Conservation (phyloP, 148 eudicot species). For the Nyssa sinensis region DNA sequence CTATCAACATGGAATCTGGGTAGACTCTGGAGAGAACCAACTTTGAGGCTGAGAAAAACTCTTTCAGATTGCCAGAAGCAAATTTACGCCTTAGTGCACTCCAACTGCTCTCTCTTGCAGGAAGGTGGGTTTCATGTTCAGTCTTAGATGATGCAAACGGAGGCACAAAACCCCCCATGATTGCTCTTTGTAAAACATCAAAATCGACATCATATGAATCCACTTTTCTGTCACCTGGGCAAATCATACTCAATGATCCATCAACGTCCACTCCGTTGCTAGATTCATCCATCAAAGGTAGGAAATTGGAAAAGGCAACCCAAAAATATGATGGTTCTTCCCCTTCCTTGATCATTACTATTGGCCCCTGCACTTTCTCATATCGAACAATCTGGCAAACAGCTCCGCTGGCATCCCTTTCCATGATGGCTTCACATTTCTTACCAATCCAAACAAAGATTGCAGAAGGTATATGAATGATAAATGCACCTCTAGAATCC, state of each 20-base stretch:
- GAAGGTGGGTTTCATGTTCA: conserved; percentile 72
- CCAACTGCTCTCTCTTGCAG: conserved; percentile 79
- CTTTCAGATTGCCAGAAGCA: conserved; percentile 67
- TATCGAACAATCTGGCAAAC: conserved; percentile 72
- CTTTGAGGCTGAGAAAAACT: conserved; percentile 58
- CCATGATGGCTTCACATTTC: conserved; percentile 55
- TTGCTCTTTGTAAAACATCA: conserved; percentile 72
- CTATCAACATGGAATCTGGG: conserved; percentile 38
- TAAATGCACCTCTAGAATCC: conserved; percentile 76
- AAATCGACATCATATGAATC: conserved; percentile 60
- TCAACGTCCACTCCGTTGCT: conserved; percentile 32
- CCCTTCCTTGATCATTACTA: conserved; percentile 55
- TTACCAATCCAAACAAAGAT: conserved; percentile 73
- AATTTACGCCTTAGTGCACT: conserved; percentile 71
- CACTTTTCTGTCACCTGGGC: conserved; percentile 63
- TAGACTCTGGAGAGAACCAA: conserved; percentile 39
- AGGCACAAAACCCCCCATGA: conserved; percentile 74
- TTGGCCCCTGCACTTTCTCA: conserved; percentile 60
- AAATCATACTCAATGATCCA: conserved; percentile 30
- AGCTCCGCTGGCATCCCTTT: conserved; percentile 74
- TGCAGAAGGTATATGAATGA: conserved; percentile 62
- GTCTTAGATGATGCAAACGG: conserved; percentile 53
- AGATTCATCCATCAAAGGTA: conserved; percentile 50
- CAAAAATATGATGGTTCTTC: conserved; percentile 71
- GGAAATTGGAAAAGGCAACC: conserved; percentile 58